These are phyloP conservation scores for Monosporascus sp. DNA, from an alignment of 2,329 filamentous ascomycete species.

Conservation along the genomic window DNA sequence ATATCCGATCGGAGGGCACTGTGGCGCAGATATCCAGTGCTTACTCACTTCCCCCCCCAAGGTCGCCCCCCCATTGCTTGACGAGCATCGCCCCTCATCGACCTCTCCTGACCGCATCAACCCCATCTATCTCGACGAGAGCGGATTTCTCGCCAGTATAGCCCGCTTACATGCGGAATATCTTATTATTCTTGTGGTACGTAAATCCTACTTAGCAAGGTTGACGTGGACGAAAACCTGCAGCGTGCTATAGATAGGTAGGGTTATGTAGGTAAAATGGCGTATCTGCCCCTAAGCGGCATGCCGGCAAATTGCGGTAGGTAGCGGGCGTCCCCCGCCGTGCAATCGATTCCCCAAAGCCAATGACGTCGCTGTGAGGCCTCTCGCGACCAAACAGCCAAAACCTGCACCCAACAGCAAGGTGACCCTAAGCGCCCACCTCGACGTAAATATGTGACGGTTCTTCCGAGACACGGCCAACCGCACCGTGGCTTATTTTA, in stretches of 20 bases:
- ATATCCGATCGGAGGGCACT: neutral
- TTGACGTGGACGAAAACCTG: too few species aligned
- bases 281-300: too few species aligned
- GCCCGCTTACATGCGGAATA: too few species aligned
- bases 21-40: neutral
- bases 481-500: neutral
- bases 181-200: too few species aligned
- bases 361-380: conserved; percentile 27
- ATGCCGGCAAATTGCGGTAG: neutral
- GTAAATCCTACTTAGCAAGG: too few species aligned
- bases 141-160: too few species aligned
- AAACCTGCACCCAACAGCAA: conserved; percentile 17
- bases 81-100: neutral
- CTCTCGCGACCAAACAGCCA: conserved; percentile 15
- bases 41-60: neutral
- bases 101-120: neutral
- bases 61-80: neutral
- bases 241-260: too few species aligned
- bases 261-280: too few species aligned
- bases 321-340: conserved; percentile 1
- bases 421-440: conserved; percentile 14
- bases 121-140: too few species aligned
- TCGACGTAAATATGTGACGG: too few species aligned
- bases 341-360: conserved; percentile 14
- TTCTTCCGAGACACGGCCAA: too few species aligned